Evolutionary conservation across 129 eudicot species (phyloP), one percentile per base, ranked within the genome.

Genomic region (Helianthus tuberosus): DNA sequence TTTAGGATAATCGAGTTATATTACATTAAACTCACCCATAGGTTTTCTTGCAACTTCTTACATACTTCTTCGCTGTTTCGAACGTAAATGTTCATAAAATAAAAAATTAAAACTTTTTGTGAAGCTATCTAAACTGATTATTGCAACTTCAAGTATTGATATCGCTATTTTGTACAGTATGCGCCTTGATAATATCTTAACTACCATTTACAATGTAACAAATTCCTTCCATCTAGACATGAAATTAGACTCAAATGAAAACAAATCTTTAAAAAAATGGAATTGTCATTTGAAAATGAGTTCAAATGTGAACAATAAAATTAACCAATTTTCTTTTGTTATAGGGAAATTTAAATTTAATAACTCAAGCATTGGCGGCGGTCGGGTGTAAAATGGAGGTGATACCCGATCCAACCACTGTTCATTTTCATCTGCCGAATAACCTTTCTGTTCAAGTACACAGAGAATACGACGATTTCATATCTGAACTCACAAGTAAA

Each of bases 331-430:
- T 70, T 39, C 13, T 75, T 43, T 62, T 60, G 51, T 32, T 81
- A 49, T 9, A 94, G 98, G 98, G 98, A 65, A 94, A 94, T 74
- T 66, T 94, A 57, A 94, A 94, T 87, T 75, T 94, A 82, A 94
- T 94, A 59, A 94, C 98, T 58, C 97, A 85, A 85, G 89, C 97
- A 76, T 84, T 95, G 81, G 97, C 97, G 8, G 99, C 96, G 17
- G 97, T 95, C 29, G 99, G 99, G 52, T 82, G 90, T 72, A 95
- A 83, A 85, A 84, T 95, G 93, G 81, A 88, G 70, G 99, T 95
- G 75, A 88, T 95, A 85, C 97, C 99, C n/a, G 99, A 95, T 70
- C 99, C 99, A 55, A 81, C 94, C 14, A 95, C 97, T 0, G 99
- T 95, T 73, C 99, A 91, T 85, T 95, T 85, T 71, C 99, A 88